phyloP scores from a whole-genome alignment of 345 rosid genomes.

The Camelina hispida region DNA sequence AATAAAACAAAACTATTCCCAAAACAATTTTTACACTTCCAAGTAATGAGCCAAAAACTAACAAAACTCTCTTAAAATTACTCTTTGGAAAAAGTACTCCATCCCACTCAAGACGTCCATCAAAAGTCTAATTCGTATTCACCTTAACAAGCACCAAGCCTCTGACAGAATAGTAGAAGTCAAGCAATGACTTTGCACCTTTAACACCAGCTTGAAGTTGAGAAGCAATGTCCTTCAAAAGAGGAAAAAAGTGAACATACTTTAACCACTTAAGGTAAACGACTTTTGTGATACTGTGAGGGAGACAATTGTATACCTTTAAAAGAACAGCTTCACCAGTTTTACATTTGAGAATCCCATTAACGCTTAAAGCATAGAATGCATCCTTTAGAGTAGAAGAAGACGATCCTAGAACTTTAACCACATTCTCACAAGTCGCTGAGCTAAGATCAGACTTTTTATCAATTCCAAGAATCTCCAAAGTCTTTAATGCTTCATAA shows the following conservation, averaged over 20 bases:
- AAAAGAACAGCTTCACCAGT: constrained; percentile 49
- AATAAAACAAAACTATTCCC: constrained; percentile 8
- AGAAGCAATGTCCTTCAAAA: constrained; percentile 61
- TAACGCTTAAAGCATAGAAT: constrained; percentile 72
- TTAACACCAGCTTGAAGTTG: constrained; percentile 67
- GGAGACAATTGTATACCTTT: constrained; percentile 54
- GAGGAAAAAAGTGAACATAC: constrained; percentile 26
- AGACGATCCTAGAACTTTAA: constrained; percentile 56
- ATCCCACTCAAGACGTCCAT: constrained; percentile 5
- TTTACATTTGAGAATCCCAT: constrained; percentile 65
- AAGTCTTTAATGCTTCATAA: constrained; percentile 77
- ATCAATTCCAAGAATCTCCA: constrained; percentile 75
- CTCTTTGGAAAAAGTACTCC: background rate
- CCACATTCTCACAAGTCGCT: constrained; percentile 56
- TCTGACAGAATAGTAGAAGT: constrained; percentile 73
- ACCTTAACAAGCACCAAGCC: constrained; percentile 85
- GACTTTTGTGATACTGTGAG: background rate
- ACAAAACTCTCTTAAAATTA: background rate
- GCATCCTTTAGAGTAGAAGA: constrained; percentile 68
- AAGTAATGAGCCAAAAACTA: background rate
- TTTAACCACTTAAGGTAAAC: constrained; percentile 16
- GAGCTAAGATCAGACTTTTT: constrained; percentile 55
- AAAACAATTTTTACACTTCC: background rate
- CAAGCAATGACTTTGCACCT: constrained; percentile 74
- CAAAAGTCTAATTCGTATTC: constrained; percentile 43